phyloP scores from a whole-genome alignment of 192 early-diverging fungal species.

The Coemansia sp. region DNA sequence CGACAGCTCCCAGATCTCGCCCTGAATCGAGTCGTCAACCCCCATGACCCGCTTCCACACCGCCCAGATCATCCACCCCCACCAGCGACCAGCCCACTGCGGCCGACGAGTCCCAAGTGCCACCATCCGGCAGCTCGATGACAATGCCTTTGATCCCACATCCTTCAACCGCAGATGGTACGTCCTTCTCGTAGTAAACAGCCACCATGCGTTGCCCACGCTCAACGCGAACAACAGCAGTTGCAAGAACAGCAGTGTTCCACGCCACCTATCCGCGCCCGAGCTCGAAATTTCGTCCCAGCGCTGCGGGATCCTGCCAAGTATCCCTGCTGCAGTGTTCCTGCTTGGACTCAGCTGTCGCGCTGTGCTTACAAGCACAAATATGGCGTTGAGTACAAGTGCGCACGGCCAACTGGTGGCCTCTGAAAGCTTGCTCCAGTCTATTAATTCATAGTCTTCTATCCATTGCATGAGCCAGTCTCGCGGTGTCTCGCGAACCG shows the following conservation, averaged over 20 bases:
- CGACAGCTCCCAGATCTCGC: conserved; percentile 54
- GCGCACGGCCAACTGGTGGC: conserved; percentile 53
- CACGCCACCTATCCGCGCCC: conserved; percentile 7
- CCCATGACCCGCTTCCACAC: conserved; percentile 34
- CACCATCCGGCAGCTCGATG: conserved; percentile 36
- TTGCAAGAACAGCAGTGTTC: conserved; percentile 22
- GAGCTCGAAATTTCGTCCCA: not conserved
- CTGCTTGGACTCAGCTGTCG: conserved; percentile 22
- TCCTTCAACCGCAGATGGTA: conserved; percentile 49
- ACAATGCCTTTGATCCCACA: conserved; percentile 3
- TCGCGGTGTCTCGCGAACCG: conserved; percentile 36
- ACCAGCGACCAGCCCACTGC: conserved; percentile 33
- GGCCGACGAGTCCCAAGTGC: conserved; percentile 34
- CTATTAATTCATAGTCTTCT: conserved; percentile 52
- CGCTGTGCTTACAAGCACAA: conserved; percentile 23
- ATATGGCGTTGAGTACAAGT: conserved; percentile 37
- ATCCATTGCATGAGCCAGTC: conserved; percentile 45
- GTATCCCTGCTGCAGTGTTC: not conserved
- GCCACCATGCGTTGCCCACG: conserved; percentile 34
- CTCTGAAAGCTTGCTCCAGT: conserved; percentile 47
- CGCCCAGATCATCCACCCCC: conserved; percentile 27
- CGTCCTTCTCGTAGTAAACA: conserved; percentile 28
- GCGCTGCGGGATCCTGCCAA: not conserved
- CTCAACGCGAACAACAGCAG: conserved; percentile 27
- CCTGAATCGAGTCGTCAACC: conserved; percentile 37